These are phyloP conservation scores for Fusarium solani-melongenae DNA, from an alignment of 2,329 filamentous ascomycete genomes.

Conservation along the genomic window DNA sequence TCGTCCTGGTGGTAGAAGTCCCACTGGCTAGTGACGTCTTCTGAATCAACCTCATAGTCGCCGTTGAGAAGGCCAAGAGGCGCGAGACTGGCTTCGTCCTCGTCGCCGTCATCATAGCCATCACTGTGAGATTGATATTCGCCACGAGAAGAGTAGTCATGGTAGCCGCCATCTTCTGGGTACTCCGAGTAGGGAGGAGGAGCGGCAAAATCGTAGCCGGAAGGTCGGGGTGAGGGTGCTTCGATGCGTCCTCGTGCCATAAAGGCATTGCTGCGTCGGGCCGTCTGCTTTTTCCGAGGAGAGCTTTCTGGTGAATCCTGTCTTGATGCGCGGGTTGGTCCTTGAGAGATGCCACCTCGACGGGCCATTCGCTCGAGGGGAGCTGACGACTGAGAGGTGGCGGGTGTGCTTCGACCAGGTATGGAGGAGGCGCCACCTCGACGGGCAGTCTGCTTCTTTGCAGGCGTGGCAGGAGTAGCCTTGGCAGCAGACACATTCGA, in stretches of 20 bases:
- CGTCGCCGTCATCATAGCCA: neutral
- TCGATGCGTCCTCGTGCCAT: conserved; percentile 37
- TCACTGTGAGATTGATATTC: neutral
- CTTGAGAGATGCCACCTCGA: conserved; percentile 24
- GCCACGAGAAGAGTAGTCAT: neutral
- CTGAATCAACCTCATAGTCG: conserved; percentile 52
- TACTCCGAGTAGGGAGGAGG: conserved; percentile 35
- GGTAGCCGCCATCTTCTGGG: neutral
- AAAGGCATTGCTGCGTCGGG: conserved; percentile 42
- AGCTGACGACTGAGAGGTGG: neutral
- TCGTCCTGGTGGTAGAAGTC: conserved; percentile 29
- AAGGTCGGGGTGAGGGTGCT: neutral
- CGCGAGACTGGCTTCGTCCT: conserved; percentile 12
- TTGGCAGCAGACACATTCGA: conserved; percentile 1
- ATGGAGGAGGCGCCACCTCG: conserved; percentile 5
- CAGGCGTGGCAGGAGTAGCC: neutral
- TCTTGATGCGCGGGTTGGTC: conserved; percentile 3
- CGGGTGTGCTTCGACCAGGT: neutral
- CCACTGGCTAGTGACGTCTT: conserved; percentile 43
- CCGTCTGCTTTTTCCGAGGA: conserved; percentile 33
- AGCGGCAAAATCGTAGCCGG: neutral
- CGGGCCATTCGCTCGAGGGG: conserved; percentile 28
- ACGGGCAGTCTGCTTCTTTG: conserved; percentile 4
- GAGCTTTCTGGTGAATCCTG: neutral
- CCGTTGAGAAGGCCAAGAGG: conserved; percentile 57